A percentile compares a stretch with the other conserved stretches of the same genome.
Conservation (phyloP, 2,329 filamentous ascomycete genomes). For the Fusarium circinatum region DNA sequence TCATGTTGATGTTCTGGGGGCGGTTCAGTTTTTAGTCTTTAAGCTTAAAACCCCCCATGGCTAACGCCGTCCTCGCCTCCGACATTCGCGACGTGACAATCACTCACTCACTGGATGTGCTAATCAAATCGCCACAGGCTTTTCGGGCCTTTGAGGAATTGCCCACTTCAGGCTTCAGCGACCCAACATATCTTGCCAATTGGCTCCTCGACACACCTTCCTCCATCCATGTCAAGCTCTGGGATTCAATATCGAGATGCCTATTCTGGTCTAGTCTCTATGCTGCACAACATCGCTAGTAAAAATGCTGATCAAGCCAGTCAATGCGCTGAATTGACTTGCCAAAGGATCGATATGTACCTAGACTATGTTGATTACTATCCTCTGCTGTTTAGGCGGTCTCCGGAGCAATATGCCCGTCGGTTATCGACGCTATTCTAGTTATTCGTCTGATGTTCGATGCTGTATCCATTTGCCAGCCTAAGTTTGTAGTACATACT, state of each 20-base stretch:
- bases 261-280: conserved; percentile 31
- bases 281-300: conserved; percentile 10
- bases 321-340: neutral
- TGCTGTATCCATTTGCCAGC: neutral
- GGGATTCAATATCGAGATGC: conserved; percentile 23
- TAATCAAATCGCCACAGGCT: neutral
- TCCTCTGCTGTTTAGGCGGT: neutral
- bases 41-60: conserved; percentile 21
- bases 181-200: neutral
- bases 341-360: neutral
- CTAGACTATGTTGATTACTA: neutral
- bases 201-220: neutral
- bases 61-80: conserved; percentile 2
- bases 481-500: neutral
- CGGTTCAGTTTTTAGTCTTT: conserved; percentile 15
- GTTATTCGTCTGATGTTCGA: neutral
- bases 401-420: neutral
- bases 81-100: neutral
- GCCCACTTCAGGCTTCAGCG: neutral
- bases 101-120: neutral
- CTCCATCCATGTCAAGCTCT: neutral
- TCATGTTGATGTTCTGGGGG: neutral
- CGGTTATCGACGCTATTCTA: neutral
- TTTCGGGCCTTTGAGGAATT: neutral
- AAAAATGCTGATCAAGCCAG: conserved; percentile 9